Conservation (phyloP, 768 basidiomycete species). For the Mrakia blollopis region DNA sequence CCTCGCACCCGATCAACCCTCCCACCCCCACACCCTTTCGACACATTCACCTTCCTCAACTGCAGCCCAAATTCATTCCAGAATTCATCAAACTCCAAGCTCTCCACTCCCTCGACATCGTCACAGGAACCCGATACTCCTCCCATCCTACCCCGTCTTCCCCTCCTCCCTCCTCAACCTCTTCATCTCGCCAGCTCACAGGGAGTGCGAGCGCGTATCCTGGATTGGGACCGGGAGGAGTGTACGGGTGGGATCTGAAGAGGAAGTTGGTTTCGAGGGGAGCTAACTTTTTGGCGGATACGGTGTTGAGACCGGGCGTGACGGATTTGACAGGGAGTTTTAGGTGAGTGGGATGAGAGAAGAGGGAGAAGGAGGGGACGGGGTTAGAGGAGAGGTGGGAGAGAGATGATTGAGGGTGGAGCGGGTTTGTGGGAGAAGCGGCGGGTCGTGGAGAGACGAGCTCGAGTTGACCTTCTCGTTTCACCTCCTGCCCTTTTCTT, state of each 20-base stretch:
- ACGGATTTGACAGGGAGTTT: constrained; percentile 89
- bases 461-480: neutral
- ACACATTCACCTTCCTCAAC: too few relatives aligned
- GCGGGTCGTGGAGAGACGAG: too few relatives aligned
- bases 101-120: constrained; percentile 82
- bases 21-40: neutral
- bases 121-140: constrained; percentile 85
- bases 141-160: constrained; percentile 37
- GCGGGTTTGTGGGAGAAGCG: too few relatives aligned
- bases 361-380: too few relatives aligned
- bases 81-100: constrained; percentile 82
- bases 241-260: constrained; percentile 88
- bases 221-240: constrained; percentile 62
- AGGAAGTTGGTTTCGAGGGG: constrained; percentile 82
- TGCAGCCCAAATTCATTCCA: constrained; percentile 93
- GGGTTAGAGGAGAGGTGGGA: too few relatives aligned
- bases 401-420: too few relatives aligned
- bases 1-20: neutral
- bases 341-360: constrained; percentile 33
- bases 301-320: constrained; percentile 75
- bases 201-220: constrained; percentile 44
- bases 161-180: constrained; percentile 3
- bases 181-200: constrained; percentile 51
- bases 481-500: neutral
- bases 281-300: constrained; percentile 84